Evolutionary conservation across 2,329 filamentous ascomycete species (phyloP).

Genomic region (Claviceps quebecensis): DNA sequence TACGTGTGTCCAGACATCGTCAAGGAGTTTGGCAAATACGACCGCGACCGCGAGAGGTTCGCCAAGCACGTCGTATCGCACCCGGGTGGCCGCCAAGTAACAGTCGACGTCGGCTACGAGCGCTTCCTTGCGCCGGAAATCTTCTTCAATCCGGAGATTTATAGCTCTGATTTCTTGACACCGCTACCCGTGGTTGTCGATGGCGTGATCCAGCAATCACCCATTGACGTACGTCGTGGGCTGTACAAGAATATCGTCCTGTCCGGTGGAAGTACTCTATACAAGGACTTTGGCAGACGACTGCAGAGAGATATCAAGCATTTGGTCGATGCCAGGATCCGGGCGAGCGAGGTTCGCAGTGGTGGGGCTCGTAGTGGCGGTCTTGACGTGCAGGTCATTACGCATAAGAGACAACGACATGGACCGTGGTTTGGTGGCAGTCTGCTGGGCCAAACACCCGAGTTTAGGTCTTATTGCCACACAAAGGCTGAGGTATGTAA

Average conservation of each 20-base stretch:
- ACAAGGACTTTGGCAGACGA: slow-evolving; percentile 94
- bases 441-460: slow-evolving; percentile 88
- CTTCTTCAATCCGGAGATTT: slow-evolving; percentile 99
- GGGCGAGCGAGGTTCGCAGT: slow-evolving; percentile 79
- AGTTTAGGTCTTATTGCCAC: slow-evolving; percentile 98
- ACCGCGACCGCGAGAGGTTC: slow-evolving; percentile 83
- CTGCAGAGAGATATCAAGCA: slow-evolving; percentile 96
- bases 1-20: slow-evolving; percentile 98
- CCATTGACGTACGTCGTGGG: slow-evolving; percentile 91
- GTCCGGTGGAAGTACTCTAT: slow-evolving; percentile 90
- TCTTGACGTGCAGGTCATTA: slow-evolving; percentile 91
- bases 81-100: slow-evolving; percentile 70
- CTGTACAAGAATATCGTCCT: slow-evolving; percentile 99
- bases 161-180: slow-evolving; percentile 95
- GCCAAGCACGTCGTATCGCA: slow-evolving; percentile 78
- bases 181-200: slow-evolving; percentile 90
- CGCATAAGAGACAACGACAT: slow-evolving; percentile 92
- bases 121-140: slow-evolving; percentile 97
- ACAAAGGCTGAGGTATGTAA: slow-evolving; percentile 59
- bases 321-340: slow-evolving; percentile 83
- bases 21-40: slow-evolving; percentile 92
- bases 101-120: slow-evolving; percentile 92
- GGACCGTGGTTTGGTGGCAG: slow-evolving; percentile 98
- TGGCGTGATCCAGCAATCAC: slow-evolving; percentile 90
- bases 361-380: slow-evolving; percentile 89